Base-by-base conservation (phyloP, 2,329 filamentous ascomycete genomes). In the Immersiporthe knoxdaviesiana region DNA sequence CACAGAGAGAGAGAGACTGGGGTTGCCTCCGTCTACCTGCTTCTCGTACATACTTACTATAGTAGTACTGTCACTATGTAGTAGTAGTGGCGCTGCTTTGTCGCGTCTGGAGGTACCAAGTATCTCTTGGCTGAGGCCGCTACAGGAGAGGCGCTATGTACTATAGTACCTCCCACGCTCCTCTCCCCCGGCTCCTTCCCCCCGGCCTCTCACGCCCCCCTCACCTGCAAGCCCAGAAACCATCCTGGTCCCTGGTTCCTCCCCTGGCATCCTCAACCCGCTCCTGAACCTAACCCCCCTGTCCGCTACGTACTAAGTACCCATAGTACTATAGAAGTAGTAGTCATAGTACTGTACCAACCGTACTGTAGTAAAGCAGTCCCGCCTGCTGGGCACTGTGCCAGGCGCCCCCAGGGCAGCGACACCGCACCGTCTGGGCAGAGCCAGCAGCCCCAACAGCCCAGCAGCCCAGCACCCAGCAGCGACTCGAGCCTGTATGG, bases 171-270 rank as follows among this genome's bases (percentile, higher is more conserved):
- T n/a, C n/a, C n/a, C n/a, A n/a, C n/a, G n/a, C n/a, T n/a, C n/a
- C n/a, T n/a, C n/a, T n/a, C n/a, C n/a, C n/a, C n/a, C n/a, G n/a
- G n/a, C 52, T 56, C 44, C 44, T 47, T 47, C 44, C 44, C 44
- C 21, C 21, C 44, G 3, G 3, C 41, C 6, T 24, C 47, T 21
- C 50, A 24, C 21, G n/a, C n/a, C n/a, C n/a, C n/a, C n/a, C 18
- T 32, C 30, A 47, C 37, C 56, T 47, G 50, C 54, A 41, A 67
- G 68, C 62, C 61, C 44, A 56, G 37, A 62, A 62, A 47, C n/a
- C 41, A 70, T 70, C 68, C 68, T 64, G 68, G 68, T 65, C 66
- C 68, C 68, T 64, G 68, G 68, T 65, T n/a, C n/a, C n/a, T n/a
- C n/a, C 66, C 66, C 24, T 70, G 66, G 62, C 30, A n/a, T n/a